These are phyloP conservation scores for Kalmusia sp. DNA, from an alignment of 2,329 filamentous ascomycete species.

Conservation along the genomic window DNA sequence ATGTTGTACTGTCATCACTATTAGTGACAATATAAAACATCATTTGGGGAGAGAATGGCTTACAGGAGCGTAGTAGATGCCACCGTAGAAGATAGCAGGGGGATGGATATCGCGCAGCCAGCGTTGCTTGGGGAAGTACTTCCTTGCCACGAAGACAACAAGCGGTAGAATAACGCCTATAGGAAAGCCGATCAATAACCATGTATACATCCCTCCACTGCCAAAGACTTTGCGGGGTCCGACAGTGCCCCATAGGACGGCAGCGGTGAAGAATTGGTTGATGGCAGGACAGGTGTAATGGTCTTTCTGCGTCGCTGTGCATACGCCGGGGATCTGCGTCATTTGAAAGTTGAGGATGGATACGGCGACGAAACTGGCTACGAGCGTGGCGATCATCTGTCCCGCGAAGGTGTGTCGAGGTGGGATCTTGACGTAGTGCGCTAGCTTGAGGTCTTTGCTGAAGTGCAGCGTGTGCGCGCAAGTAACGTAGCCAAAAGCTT, in stretches of 20 bases:
- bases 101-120: slow-evolving; percentile 37
- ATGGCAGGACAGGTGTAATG: slow-evolving; percentile 59
- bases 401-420: slow-evolving; percentile 66
- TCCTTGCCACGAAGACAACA: slow-evolving; percentile 53
- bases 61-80: slow-evolving; percentile 14
- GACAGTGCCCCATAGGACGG: slow-evolving; percentile 63
- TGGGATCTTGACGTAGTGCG: slow-evolving; percentile 66
- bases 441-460: slow-evolving; percentile 29
- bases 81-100: slow-evolving; percentile 14
- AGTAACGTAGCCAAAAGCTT: slow-evolving; percentile 16
- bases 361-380: slow-evolving; percentile 60
- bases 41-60: background rate
- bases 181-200: slow-evolving; percentile 59
- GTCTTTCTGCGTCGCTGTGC: slow-evolving; percentile 52
- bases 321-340: slow-evolving; percentile 56
- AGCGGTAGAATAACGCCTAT: slow-evolving; percentile 57
- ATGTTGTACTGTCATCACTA: slow-evolving; percentile 54
- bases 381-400: slow-evolving; percentile 65
- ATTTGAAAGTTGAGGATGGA: slow-evolving; percentile 58
- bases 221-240: slow-evolving; percentile 61
- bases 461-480: slow-evolving; percentile 18
- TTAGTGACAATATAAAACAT: background rate
- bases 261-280: slow-evolving; percentile 65
- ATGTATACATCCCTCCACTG: slow-evolving; percentile 56
- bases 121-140: slow-evolving; percentile 47